A percentile compares a stretch with the other conserved stretches of the same genome.
These are phyloP conservation scores for Ganoderma sp. DNA, from an alignment of 1,284 basidiomycete genomes.

Conservation along the genomic window DNA sequence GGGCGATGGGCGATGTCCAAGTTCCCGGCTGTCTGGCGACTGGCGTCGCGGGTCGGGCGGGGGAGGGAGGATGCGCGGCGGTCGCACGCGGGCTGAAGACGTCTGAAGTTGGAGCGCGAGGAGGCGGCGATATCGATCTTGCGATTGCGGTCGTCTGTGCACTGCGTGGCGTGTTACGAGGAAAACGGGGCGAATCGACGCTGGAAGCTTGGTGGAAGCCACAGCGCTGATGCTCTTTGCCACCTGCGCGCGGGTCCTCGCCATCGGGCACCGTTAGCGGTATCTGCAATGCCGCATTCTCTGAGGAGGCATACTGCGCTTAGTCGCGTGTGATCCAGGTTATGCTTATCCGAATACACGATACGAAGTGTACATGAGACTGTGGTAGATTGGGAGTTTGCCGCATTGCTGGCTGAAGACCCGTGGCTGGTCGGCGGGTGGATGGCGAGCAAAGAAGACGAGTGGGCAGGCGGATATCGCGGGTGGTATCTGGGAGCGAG, in stretches of 20 bases:
- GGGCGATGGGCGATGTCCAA: neutral
- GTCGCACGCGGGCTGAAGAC: slow-evolving; percentile 1
- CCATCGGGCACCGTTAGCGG: neutral
- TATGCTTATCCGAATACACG: neutral
- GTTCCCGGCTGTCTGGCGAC: neutral
- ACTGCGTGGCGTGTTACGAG: slow-evolving; percentile 4
- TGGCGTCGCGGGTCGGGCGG: neutral
- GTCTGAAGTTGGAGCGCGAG: neutral
- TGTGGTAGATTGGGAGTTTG: neutral
- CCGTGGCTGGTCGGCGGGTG: neutral
- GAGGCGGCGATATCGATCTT: slow-evolving; percentile 7
- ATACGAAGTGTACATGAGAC: neutral
- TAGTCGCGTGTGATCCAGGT: neutral
- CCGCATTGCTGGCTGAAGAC: neutral
- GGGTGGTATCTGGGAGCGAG: neutral
- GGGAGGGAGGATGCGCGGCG: neutral
- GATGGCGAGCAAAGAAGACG: neutral
- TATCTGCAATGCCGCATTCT: slow-evolving; percentile 2
- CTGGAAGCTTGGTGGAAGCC: slow-evolving; percentile 1
- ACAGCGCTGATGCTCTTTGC: neutral
- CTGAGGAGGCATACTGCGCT: neutral
- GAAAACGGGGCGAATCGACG: neutral
- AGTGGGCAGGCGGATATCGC: neutral
- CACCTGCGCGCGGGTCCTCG: neutral
- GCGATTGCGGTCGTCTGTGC: neutral